Evolutionary conservation across 352 stramenopile genomes (phyloP).

Genomic region (Aphanomyces astaci): DNA sequence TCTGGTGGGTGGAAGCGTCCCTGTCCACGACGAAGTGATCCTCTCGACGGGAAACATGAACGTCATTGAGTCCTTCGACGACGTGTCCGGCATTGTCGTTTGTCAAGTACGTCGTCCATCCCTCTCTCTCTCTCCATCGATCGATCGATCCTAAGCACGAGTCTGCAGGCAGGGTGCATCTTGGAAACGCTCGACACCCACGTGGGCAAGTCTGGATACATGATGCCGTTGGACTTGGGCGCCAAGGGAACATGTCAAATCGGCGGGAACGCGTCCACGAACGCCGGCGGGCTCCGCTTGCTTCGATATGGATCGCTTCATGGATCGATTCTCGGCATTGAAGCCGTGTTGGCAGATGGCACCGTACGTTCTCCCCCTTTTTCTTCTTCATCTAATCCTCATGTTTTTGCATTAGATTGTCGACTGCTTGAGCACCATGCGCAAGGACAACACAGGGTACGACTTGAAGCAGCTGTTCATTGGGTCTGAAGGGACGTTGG

Average conservation of each 20-base stretch:
- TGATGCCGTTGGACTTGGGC: conserved; percentile 94
- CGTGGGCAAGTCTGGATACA: conserved; percentile 74
- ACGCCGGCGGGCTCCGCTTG: conserved; percentile 92
- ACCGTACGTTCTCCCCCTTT: conserved; percentile 31
- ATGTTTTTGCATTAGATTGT: conserved; percentile 34
- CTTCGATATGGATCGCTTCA: conserved; percentile 93
- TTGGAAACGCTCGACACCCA: conserved; percentile 90
- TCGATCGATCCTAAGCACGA: no score
- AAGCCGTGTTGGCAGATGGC: conserved; percentile 91
- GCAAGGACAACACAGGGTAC: conserved; percentile 98
- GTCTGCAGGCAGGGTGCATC: conserved; percentile 84
- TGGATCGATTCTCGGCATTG: conserved; percentile 89
- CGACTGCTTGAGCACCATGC: conserved; percentile 86
- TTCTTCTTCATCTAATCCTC: neutral
- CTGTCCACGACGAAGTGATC: conserved; percentile 91
- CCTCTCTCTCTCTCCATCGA: neutral
- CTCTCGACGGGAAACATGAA: conserved; percentile 89
- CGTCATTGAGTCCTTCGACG: conserved; percentile 87
- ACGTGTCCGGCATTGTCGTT: conserved; percentile 68
- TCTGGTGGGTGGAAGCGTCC: conserved; percentile 90
- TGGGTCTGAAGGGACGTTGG: conserved; percentile 93
- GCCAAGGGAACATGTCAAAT: conserved; percentile 98
- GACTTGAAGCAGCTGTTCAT: conserved; percentile 97
- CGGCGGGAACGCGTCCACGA: conserved; percentile 93
- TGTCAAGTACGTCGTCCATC: conserved; percentile 36